These are phyloP conservation scores for Periconia sp. DNA, from an alignment of 2,329 filamentous ascomycete species.

Conservation along the genomic window DNA sequence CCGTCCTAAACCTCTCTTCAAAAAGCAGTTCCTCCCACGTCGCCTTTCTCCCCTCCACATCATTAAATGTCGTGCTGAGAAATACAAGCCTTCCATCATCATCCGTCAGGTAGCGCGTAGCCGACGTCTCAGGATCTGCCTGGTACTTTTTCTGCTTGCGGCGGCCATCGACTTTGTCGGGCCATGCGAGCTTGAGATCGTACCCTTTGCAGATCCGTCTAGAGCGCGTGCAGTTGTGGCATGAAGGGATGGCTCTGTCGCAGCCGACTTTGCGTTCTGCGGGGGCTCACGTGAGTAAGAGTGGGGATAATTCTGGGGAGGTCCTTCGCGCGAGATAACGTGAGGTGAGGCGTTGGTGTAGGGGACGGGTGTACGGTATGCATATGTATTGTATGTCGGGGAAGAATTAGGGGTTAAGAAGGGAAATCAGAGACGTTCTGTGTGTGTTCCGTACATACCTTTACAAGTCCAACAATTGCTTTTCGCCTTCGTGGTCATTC, in stretches of 20 bases:
- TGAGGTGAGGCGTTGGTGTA: neutral
- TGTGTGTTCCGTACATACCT: slow-evolving; percentile 25
- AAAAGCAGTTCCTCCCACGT: slow-evolving; percentile 8
- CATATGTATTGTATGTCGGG: neutral
- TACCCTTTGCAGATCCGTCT: slow-evolving; percentile 50
- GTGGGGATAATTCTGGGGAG: too few species aligned
- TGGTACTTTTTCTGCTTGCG: slow-evolving; percentile 43
- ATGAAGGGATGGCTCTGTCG: slow-evolving; percentile 47
- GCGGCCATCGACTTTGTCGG: slow-evolving; percentile 51
- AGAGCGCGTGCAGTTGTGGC: slow-evolving; percentile 49
- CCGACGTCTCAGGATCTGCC: slow-evolving; percentile 34
- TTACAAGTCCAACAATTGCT: slow-evolving; percentile 49
- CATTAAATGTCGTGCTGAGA: slow-evolving; percentile 18
- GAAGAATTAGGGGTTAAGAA: too few species aligned
- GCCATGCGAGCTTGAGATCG: slow-evolving; percentile 51
- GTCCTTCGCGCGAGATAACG: neutral
- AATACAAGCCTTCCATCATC: slow-evolving; percentile 14
- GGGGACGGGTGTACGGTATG: neutral
- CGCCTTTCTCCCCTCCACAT: slow-evolving; percentile 13
- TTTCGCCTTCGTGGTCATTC: slow-evolving; percentile 12
- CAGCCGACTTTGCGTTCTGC: slow-evolving; percentile 53
- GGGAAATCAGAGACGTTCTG: too few species aligned
- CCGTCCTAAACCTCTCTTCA: neutral
- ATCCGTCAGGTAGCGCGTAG: slow-evolving; percentile 9
- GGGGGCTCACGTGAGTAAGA: too few species aligned